Base-by-base conservation (phyloP, 2,329 filamentous ascomycete genomes). In the Aspergillus persii region DNA sequence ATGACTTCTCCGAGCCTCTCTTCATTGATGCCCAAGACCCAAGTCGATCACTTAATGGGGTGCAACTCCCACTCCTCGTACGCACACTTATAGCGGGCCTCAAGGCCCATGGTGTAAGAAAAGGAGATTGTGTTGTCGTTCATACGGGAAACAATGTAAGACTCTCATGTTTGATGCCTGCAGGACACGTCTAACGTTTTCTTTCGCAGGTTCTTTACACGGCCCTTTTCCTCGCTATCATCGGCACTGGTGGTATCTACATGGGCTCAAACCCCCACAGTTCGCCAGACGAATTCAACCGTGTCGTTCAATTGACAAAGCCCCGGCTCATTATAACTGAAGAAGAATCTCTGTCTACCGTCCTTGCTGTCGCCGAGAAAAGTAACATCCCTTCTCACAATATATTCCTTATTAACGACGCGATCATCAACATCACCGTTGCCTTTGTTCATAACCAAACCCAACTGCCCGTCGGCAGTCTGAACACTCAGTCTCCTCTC, bases 251-350 rank as follows among this genome's bases (percentile, higher is more conserved):
- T 15, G 77, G 75, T 49, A 65, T 76, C 36, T 79, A 76, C 62
- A 77, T 78, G 41, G 79, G 78, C 6, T 72, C 76, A 26, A 82
- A 81, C 60, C 74, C 76, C 9, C 67, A 69, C 5, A 79, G 76
- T 62, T 78, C 73, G 12, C 58, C 64, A 4, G 56, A 71, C 9
- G 79, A 81, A 61, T 68, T 82, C 3, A 64, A 69, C 15, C 77
- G 80, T 60, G 71, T 79, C 60, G 66, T 81, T 33, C 50, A 62
- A 1, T 63, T 73, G n/a, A 76, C 77, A 6, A 62, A 72, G 39
- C 72, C 78, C 0, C 74, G 71, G n/a, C 69, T 77, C 49, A 66
- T 81, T 56, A 71, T 82, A 46, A 73, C 76, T 4, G 66, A 70
- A 15, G 58, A 59, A 3, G 66, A 69, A 18, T 68, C 71, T 47